Base-by-base conservation (phyloP, 2,329 filamentous ascomycete species). In the Colletotrichum navitas region DNA sequence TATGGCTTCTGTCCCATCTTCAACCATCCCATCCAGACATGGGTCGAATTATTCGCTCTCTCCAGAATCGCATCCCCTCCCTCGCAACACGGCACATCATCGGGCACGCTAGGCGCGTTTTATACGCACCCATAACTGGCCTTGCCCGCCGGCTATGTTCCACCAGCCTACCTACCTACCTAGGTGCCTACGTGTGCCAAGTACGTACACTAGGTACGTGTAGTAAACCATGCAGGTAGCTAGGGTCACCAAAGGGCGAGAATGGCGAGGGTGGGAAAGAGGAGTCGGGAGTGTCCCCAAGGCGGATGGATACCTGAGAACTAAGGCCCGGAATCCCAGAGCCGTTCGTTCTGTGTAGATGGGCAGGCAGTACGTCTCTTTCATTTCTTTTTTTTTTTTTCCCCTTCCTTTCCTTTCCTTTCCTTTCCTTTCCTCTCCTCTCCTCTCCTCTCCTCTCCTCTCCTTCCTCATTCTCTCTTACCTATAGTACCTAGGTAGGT, bases 1-100 rank as follows among this genome's bases (percentile, higher is more conserved):
- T 63, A 68, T 63, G 34, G 12, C 55, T 43, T 60, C 52, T 69
- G 69, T 72, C 69, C 69, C 69, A 72, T 72, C 69, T 72, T 49
- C 21, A 54, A 49, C 55, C 69, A 41, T 72, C 69, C 60, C 52
- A 69, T 72, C 45, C 59, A 43, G 34, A 43, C 36, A 49, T 63
- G 60, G 32, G 32, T 63, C 66, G 62, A 63, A 47, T 45, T 54
- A 59, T 54, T 68, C 68, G 34, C 56, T 43, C 47, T 32, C 26
- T 68, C 24, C 36, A 60, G 36, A 54, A 61, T 41, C 24, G 39
- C 29, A 34, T 49, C 36, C 12, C 21, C n/a, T 36, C 16, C 39
- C 32, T 34, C 43, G 29, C 21, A 45, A 47, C 41, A 61, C 29
- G 58, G 64, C 14, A 34, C 68, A 71, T 12, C 34, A 8, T 26